Evolutionary conservation across 441 rosid species (phyloP), one percentile per base, ranked within the genome.

Genomic region (Gossypium aridum): DNA sequence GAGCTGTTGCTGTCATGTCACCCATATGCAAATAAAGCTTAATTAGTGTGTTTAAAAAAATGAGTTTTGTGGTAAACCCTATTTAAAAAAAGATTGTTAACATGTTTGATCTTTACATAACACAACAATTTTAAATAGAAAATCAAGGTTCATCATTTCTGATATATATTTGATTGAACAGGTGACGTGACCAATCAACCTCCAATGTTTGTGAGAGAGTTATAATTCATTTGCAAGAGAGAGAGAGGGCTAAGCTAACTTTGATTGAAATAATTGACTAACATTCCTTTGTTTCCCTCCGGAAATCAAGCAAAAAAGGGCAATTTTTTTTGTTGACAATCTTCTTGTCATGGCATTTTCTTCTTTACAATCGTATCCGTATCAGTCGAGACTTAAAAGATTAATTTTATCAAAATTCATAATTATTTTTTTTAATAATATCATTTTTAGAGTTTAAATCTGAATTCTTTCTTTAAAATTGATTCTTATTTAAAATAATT

Each of bases 1-100:
- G 90, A 83, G 90, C 88, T 86, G 86, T 87, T 84, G 83, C 85
- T 79, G 90, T 87, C 92, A 60, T 81, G 80, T 87, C 92, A 81
- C 81, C 78, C 72, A 65, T 68, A 75, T 64, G 53, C 65, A 69
- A 60, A 62, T 9, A 19, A 56, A 68, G 43, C 43, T 34, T 34
- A 7, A 34, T 45, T 22, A 23, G 19, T 2, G 37, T 10, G 7
- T 13, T 4, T 26, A 31, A 34, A 31, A 0, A 37, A 17, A 14
- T 7, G 43, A 34, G 43, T 34, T 3, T 37, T 53, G 34, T 59
- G 17, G n/a, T 49, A 45, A 53, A 62, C 22, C n/a, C 43, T 34
- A 70, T 31, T 17, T 57, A 0, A 22, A 20, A 12, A 4, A 6
- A 34, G 9, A 34, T 1, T 10, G 8, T 67, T 56, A 54, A 34